A percentile compares a stretch with the other conserved stretches of the same genome.
Conservation (phyloP, 2,329 filamentous ascomycete genomes). For the Aspergillus udagawae region DNA sequence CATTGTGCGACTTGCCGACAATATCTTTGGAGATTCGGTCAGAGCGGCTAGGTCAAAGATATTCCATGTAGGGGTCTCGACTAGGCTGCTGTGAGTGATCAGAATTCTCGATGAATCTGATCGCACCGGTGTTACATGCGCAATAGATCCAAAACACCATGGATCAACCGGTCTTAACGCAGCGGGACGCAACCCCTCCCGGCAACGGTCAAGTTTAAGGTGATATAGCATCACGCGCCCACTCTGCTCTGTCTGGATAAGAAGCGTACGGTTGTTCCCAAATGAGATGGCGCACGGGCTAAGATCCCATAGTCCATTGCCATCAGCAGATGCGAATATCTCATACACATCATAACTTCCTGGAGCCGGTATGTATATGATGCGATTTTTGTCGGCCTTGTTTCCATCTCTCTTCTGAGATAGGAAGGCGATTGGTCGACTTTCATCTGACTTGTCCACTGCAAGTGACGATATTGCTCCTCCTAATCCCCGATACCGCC, state of each 20-base stretch:
- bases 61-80: background rate
- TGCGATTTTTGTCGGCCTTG: background rate
- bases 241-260: background rate
- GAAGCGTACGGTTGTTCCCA: background rate
- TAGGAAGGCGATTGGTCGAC: background rate
- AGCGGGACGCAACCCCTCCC: background rate
- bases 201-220: background rate
- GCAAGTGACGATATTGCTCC: background rate
- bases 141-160: background rate
- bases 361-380: background rate
- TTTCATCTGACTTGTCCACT: background rate
- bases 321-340: conserved; percentile 1
- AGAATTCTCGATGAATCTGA: background rate
- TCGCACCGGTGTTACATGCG: background rate
- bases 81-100: background rate
- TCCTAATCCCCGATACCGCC: background rate
- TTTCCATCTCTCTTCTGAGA: background rate
- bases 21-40: too few species aligned
- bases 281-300: background rate
- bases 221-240: background rate
- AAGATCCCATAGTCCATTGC: background rate
- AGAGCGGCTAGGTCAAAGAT: background rate
- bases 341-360: background rate
- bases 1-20: too few species aligned
- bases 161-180: too few species aligned